Evolutionary conservation across 1,284 basidiomycete genomes (phyloP).

Genomic region (Trichosporon coremiiforme): DNA sequence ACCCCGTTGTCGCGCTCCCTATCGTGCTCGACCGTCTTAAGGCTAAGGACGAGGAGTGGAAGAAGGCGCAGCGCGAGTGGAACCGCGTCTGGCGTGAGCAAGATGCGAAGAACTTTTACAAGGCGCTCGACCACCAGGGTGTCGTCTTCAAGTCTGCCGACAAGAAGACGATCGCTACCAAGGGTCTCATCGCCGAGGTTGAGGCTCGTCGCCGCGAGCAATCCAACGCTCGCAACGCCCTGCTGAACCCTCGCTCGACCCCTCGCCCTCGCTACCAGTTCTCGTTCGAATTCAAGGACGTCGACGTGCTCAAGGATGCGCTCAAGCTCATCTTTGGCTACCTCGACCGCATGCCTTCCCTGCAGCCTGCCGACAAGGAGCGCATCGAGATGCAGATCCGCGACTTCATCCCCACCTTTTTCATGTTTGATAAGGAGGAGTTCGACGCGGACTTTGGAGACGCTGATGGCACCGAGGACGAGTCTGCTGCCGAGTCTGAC

Average conservation of each 20-base stretch:
- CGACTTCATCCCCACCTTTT: slow-evolving; percentile 79
- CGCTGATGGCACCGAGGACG: slow-evolving; percentile 64
- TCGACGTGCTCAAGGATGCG: slow-evolving; percentile 80
- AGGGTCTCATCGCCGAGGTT: slow-evolving; percentile 85
- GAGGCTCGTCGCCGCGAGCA: slow-evolving; percentile 76
- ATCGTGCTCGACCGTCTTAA: slow-evolving; percentile 89
- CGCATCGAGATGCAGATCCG: slow-evolving; percentile 83
- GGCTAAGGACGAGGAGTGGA: slow-evolving; percentile 98
- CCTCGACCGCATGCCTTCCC: slow-evolving; percentile 79
- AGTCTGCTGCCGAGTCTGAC: slow-evolving; percentile 63
- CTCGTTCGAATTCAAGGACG: slow-evolving; percentile 76
- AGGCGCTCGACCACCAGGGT: slow-evolving; percentile 93
- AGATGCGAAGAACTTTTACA: slow-evolving; percentile 96
- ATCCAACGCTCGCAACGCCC: slow-evolving; percentile 69
- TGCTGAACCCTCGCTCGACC: slow-evolving; percentile 65
- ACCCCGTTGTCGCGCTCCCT: slow-evolving; percentile 84
- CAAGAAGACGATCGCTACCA: slow-evolving; percentile 92
- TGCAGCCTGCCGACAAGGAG: slow-evolving; percentile 75
- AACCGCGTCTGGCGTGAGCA: slow-evolving; percentile 96
- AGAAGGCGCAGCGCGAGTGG: slow-evolving; percentile 91
- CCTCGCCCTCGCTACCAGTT: slow-evolving; percentile 65
- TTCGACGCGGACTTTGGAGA: slow-evolving; percentile 75
- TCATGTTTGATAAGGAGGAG: slow-evolving; percentile 73
- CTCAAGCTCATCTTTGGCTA: slow-evolving; percentile 88
- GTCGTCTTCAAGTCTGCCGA: slow-evolving; percentile 93